These are phyloP conservation scores for Kwoniella mangroviensis DNA, from an alignment of 768 basidiomycete genomes.

Conservation along the genomic window DNA sequence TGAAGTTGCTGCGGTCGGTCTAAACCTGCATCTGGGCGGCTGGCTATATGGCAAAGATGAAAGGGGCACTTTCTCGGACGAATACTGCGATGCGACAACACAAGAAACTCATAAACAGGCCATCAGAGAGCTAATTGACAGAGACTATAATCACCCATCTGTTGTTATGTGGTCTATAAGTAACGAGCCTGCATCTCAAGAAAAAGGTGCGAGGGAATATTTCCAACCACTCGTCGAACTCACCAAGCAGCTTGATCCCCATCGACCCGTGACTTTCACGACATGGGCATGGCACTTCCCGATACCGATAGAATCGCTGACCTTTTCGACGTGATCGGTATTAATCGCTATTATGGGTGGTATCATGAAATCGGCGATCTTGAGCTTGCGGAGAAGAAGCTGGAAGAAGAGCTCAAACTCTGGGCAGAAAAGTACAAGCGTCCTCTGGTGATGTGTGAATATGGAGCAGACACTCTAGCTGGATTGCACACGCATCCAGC, in stretches of 20 bases:
- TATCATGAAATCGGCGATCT: conserved; percentile 38
- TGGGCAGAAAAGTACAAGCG: conserved; percentile 29
- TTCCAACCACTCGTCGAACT: conserved; percentile 41
- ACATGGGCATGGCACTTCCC: conserved; percentile 18
- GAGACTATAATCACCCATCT: conserved; percentile 44
- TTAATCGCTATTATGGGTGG: conserved; percentile 48
- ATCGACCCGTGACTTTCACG: conserved; percentile 40
- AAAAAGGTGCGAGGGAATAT: conserved; percentile 27
- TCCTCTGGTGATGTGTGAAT: conserved; percentile 38
- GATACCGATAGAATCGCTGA: conserved; percentile 29
- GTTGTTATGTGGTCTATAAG: conserved; percentile 48
- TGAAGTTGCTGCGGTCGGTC: conserved; percentile 40
- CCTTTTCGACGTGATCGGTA: conserved; percentile 41
- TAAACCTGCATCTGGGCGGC: conserved; percentile 33
- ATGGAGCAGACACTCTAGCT: conserved; percentile 36
- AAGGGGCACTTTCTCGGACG: conserved; percentile 21
- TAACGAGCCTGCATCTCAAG: conserved; percentile 42
- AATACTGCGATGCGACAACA: conserved; percentile 35
- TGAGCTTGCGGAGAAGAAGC: conserved; percentile 22
- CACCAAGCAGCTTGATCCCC: conserved; percentile 33
- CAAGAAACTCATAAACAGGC: conserved; percentile 29
- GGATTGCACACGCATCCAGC: conserved; percentile 32
- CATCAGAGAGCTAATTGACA: conserved; percentile 33
- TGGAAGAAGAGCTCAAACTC: conserved; percentile 32
- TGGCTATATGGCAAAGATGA: conserved; percentile 28